Evolutionary conservation across 129 eudicot genomes (phyloP).

Genomic region (Lonicera japonica): DNA sequence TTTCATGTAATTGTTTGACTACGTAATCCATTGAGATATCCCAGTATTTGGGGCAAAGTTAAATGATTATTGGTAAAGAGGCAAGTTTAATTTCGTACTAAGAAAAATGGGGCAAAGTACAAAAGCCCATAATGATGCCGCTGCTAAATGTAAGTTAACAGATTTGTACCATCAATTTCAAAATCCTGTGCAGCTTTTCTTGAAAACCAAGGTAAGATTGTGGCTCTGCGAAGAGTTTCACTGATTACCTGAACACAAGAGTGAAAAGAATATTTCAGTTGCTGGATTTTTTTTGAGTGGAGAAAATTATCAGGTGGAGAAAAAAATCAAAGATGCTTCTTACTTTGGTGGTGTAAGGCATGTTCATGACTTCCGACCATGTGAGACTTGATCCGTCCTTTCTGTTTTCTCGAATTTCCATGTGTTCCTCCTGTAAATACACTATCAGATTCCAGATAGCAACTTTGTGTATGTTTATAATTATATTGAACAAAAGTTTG

Average conservation of each 20-base stretch:
- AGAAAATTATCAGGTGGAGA: background rate
- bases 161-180: conserved; percentile 50
- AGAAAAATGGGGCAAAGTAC: too few species aligned
- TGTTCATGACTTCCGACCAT: conserved; percentile 73
- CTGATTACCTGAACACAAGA: conserved; percentile 46
- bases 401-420: conserved; percentile 41
- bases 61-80: too few species aligned
- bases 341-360: conserved; percentile 75
- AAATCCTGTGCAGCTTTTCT: conserved; percentile 87
- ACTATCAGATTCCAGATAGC: background rate
- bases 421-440: conserved; percentile 52
- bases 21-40: too few species aligned
- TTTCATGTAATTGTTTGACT: too few species aligned
- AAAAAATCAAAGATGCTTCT: conserved; percentile 3
- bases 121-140: too few species aligned
- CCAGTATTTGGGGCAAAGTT: too few species aligned
- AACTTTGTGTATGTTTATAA: background rate
- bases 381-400: conserved; percentile 53
- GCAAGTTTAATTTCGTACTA: too few species aligned
- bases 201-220: conserved; percentile 80
- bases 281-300: background rate
- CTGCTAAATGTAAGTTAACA: background rate
- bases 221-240: conserved; percentile 71
- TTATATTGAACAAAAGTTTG: background rate
- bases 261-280: background rate